Evolutionary conservation across 192 early-diverging fungal species (phyloP).

Genomic region (Thamnidium elegans): DNA sequence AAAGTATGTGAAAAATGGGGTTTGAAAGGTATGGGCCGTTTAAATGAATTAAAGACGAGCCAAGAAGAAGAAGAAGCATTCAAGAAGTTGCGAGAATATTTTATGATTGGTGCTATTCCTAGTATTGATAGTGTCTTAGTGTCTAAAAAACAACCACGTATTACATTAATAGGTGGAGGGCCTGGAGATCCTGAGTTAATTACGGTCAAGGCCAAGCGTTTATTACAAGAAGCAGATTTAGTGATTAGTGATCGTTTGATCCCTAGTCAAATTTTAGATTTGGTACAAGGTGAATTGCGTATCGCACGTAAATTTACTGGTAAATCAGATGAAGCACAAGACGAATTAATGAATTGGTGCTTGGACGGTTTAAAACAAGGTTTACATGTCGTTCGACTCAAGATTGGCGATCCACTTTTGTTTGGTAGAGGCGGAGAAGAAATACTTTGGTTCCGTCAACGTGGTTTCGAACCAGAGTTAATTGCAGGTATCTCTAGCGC

Average conservation of each 20-base stretch:
- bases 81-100: slow-evolving; percentile 59
- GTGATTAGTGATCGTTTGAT: slow-evolving; percentile 82
- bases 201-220: slow-evolving; percentile 64
- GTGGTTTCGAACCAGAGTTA: slow-evolving; percentile 68
- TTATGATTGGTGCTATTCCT: slow-evolving; percentile 42
- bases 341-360: slow-evolving; percentile 71
- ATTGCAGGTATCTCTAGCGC: slow-evolving; percentile 79
- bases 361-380: slow-evolving; percentile 66
- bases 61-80: slow-evolving; percentile 56
- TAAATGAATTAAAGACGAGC: slow-evolving; percentile 28
- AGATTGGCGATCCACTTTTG: slow-evolving; percentile 91
- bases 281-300: slow-evolving; percentile 54
- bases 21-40: slow-evolving; percentile 64
- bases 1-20: slow-evolving; percentile 83
- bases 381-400: slow-evolving; percentile 76
- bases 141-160: slow-evolving; percentile 26
- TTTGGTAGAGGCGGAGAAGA: slow-evolving; percentile 94
- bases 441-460: slow-evolving; percentile 63
- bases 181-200: slow-evolving; percentile 81
- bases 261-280: slow-evolving; percentile 51
- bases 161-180: slow-evolving; percentile 80
- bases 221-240: slow-evolving; percentile 72
- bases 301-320: slow-evolving; percentile 66
- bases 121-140: slow-evolving; percentile 20
- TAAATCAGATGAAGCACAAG: slow-evolving; percentile 70